Base-by-base conservation (phyloP, 2,329 filamentous ascomycete genomes). In the Emergomyces pasteurianus region DNA sequence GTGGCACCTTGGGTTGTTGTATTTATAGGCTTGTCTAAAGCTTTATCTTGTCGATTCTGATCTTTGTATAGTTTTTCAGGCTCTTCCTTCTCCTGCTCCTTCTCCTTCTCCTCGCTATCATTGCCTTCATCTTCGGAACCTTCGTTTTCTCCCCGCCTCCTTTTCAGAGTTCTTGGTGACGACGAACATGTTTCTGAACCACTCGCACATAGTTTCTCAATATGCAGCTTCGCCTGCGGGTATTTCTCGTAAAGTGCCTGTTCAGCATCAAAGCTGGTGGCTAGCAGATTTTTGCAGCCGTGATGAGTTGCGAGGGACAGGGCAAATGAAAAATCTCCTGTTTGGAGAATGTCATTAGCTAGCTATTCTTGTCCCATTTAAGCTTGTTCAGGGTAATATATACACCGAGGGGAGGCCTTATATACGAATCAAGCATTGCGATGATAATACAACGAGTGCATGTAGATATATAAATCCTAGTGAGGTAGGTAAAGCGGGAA, bases 171-270 rank as follows among this genome's bases (percentile, higher is more conserved):
- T 14, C 26, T 50, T 10, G 58, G 38, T 5, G 31, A 34, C 10
- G 42, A 58, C 16, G 14, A 21, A 14, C 49, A 23, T 8, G 38
- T 9, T 6, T 59, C 46, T 9, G 59, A 63, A 8, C 28, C 46
- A 21, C 38, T 16, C n/a, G 40, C 12, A 42, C 43, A 34, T 42
- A 77, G 71, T 3, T 79, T 74, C 63, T 78, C 75, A 63, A 86
- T 81, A 68, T 87, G 84, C 61, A 78, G 79, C 58, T 78, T 75
- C 0, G 81, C 86, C 66, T 90, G 84, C 0, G 90, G 89, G 67
- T 92, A 92, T 74, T 95, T 96, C 63, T 76, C 78, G 12, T 78
- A 73, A 1, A 96, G 79, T 58, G 66, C 67, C 31, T 76, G 71
- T 58, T 71, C 67, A 14, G 72, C 74, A 63, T 80, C 78, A 63